phyloP scores from a whole-genome alignment of 2,329 filamentous ascomycete genomes.

The Penicillium sp. region DNA sequence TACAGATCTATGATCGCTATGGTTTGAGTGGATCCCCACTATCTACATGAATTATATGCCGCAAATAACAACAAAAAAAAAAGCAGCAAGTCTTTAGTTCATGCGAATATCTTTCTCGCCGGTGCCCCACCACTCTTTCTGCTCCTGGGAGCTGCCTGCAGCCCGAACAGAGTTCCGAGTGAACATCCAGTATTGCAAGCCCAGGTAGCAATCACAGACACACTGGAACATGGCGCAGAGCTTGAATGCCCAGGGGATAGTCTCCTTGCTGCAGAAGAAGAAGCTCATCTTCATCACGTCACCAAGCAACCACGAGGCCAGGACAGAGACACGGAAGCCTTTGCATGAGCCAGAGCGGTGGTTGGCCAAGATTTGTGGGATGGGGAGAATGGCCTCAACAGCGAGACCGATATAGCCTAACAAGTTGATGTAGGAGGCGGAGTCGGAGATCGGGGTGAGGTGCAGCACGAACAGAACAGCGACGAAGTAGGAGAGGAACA shows the following conservation, averaged over 20 bases:
- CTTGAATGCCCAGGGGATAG: slow-evolving; percentile 50
- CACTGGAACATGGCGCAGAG: slow-evolving; percentile 52
- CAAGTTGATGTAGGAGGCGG: slow-evolving; percentile 43
- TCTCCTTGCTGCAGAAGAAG: slow-evolving; percentile 46
- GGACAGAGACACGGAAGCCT: slow-evolving; percentile 50
- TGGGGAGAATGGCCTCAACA: slow-evolving; percentile 48
- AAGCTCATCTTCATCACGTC: slow-evolving; percentile 53
- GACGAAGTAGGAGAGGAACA: slow-evolving; percentile 56
- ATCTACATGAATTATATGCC: slow-evolving; percentile 16
- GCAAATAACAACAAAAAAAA: not conserved
- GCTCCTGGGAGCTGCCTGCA: slow-evolving; percentile 25
- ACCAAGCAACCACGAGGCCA: slow-evolving; percentile 50
- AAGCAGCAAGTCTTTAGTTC: slow-evolving; percentile 20
- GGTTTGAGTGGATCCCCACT: slow-evolving; percentile 8
- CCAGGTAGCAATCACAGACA: slow-evolving; percentile 48
- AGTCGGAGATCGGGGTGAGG: slow-evolving; percentile 48
- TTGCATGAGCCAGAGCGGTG: slow-evolving; percentile 49
- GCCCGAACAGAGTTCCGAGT: slow-evolving; percentile 29
- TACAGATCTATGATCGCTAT: slow-evolving; percentile 9
- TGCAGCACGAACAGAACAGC: slow-evolving; percentile 53
- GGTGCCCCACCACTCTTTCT: slow-evolving; percentile 27
- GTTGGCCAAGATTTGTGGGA: slow-evolving; percentile 51
- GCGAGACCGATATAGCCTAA: slow-evolving; percentile 49
- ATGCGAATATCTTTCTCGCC: slow-evolving; percentile 43
- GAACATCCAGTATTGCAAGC: slow-evolving; percentile 50